Evolutionary conservation across 768 basidiomycete species (phyloP), one percentile per base, ranked within the genome.

Genomic region (Xerocomus spinulosus): DNA sequence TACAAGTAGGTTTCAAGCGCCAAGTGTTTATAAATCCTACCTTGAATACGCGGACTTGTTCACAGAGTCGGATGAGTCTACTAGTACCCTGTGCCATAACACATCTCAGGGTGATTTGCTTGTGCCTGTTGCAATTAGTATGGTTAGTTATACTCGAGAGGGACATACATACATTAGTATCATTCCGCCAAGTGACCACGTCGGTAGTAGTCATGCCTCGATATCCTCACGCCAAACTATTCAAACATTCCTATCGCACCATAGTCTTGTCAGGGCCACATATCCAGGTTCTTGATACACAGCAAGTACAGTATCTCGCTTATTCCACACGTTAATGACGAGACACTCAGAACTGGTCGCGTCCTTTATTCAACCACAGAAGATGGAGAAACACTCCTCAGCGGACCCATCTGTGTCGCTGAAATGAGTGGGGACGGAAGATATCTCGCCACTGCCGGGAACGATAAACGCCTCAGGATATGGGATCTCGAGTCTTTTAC

Each of bases 391-490:
- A 57, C 53, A 4, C 34, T 76, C 3, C 33, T 71, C 18, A 76
- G 76, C 51, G 83, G 83, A 0, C 79, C 79, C 4, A 69, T 90
- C 37, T 73, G 79, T 42, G 83, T 80, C 54, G 75, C 77, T 15
- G 81, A 77, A 1, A 61, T 83, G 5, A 78, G 80, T 56, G 43
- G 52, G 6, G 63, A 65, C 0, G 70, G 66, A 45, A 64, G 52
- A 25, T 75, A 81, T 54, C 65, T 92, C 14, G 78, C 80, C 5
- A 85, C 85, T 2, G 69, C 74, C 0, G 82, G 79, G 8, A 92
- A 95, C 45, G 88, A 93, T 66, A 98, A 98, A 68, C 66, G 67
- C 44, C 70, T 98, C 56, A 84, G 78, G 53, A 73, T 95, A 9
- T 93, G 87, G 84, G 71, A 76, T 24, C 55, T 91, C 7, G 77